Percentiles rank a stretch among this genome's conserved stretches.
Conservation (phyloP, 1,284 basidiomycete species). For the Fomitopsis pinicola region DNA sequence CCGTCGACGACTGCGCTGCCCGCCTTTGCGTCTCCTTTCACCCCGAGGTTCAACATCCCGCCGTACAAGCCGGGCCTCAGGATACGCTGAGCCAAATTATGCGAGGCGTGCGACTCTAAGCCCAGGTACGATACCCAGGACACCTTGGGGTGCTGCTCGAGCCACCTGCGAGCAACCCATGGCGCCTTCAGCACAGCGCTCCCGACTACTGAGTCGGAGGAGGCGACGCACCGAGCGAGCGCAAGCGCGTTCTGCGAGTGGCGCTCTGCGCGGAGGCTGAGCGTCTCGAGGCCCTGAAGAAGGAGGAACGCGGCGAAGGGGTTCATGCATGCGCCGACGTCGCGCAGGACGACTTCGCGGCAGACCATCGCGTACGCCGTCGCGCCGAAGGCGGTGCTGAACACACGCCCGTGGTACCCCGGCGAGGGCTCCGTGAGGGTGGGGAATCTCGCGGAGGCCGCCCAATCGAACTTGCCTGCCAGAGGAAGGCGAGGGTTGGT, state of each 20-base stretch:
- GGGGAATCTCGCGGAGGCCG: conserved; percentile 72
- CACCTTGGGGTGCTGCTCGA: conserved; percentile 69
- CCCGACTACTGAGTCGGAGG: neutral
- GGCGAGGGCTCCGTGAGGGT: conserved; percentile 80
- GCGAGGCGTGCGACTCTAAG: conserved; percentile 58
- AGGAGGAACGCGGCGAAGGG: conserved; percentile 83
- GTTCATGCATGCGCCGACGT: conserved; percentile 73
- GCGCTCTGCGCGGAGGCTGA: conserved; percentile 74
- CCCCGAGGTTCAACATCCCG: conserved; percentile 80
- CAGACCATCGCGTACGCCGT: conserved; percentile 73
- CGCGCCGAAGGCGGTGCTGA: conserved; percentile 72
- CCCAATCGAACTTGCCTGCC: conserved; percentile 84
- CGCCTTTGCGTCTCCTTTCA: conserved; percentile 59
- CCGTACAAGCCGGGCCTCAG: conserved; percentile 63
- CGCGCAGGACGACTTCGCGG: conserved; percentile 73
- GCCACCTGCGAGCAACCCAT: conserved; percentile 39
- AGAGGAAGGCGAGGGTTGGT: neutral
- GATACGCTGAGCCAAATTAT: conserved; percentile 57
- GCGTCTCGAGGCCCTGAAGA: conserved; percentile 85
- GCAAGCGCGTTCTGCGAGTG: conserved; percentile 75
- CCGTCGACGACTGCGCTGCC: conserved; percentile 73
- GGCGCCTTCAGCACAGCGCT: neutral
- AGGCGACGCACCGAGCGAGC: conserved; percentile 52
- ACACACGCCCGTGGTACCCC: conserved; percentile 80
- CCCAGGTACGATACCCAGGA: conserved; percentile 85